Base-by-base conservation (phyloP, 345 rosid genomes). In the Citrus unshiu region DNA sequence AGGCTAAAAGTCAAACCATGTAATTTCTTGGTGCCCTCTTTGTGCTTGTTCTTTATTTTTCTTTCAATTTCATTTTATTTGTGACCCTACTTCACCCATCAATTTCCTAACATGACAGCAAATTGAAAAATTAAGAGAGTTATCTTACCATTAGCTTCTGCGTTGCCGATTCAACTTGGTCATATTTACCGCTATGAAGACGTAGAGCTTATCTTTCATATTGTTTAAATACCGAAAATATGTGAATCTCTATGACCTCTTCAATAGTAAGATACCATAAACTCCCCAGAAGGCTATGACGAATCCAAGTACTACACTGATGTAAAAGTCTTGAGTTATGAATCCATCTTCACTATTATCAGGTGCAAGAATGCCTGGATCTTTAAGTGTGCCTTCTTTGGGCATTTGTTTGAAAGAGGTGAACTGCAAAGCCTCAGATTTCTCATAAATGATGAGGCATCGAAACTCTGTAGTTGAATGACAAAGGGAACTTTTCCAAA, bases 341-440 rank as follows among this genome's bases (percentile, higher is more conserved):
- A 71, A 5, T 19, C 25, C 58, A 29, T 51, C 30, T 0, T 16
- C 78, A 4, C 40, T 12, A 21, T 72, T 27, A 25, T 19, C 25
- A 24, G 19, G 54, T 8, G 1, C 0, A 14, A 24, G 19, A 49
- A 13, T 70, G 5, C 13, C 14, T 4, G 73, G 59, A 27, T 24
- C 10, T 25, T 24, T 59, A 46, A 56, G 0, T 14, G 9, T 14
- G 63, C 25, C 72, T 9, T 61, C 61, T 40, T 43, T 1, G 64
- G 58, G 32, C 79, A 78, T 46, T 70, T 46, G 3, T 63, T 64
- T 4, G 2, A 19, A 22, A 70, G n/a, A 16, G 80, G 74, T 4
- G 30, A 9, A 30, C 82, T 77, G 27, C 86, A 80, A 8, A 83
- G 80, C 1, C 25, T 34, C 1, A 24, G 49, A 74, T 77, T 83